A percentile compares a stretch with the other conserved stretches of the same genome.
Evolutionary conservation across 2,329 filamentous ascomycete genomes (phyloP).

Genomic region (Tolypocladium guangdongense): DNA sequence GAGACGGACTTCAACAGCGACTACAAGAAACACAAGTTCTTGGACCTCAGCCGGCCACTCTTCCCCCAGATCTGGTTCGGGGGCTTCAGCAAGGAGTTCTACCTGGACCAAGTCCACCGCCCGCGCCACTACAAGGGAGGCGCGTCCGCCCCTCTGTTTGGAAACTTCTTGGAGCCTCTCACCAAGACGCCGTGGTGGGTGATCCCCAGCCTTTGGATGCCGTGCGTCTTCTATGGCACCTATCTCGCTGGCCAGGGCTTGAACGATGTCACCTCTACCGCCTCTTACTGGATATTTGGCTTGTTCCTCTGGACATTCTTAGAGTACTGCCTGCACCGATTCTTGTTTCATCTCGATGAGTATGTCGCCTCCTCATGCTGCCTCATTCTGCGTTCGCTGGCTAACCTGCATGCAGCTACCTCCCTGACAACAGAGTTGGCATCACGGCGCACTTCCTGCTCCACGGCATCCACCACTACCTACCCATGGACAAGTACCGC

Average conservation of each 20-base stretch:
- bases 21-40: constrained; percentile 85
- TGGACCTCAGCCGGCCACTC: constrained; percentile 77
- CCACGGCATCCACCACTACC: constrained; percentile 94
- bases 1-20: constrained; percentile 71
- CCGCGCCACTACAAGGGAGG: constrained; percentile 94
- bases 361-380: constrained; percentile 34
- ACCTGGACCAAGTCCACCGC: constrained; percentile 89
- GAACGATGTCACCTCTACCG: constrained; percentile 32
- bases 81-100: constrained; percentile 90
- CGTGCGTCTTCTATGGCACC: constrained; percentile 64
- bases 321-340: constrained; percentile 82
- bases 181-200: constrained; percentile 93
- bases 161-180: constrained; percentile 97
- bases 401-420: constrained; percentile 46
- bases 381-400: background rate
- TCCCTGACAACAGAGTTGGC: constrained; percentile 83
- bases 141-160: constrained; percentile 84
- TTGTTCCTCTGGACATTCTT: constrained; percentile 77
- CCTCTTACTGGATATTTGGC: constrained; percentile 58
- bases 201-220: constrained; percentile 75
- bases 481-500: constrained; percentile 97
- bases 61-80: constrained; percentile 81
- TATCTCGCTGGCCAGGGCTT: constrained; percentile 54
- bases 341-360: constrained; percentile 88
- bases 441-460: constrained; percentile 86